Conservation (phyloP, 1,139 yeast species). For the Scheffersomyces lignicola region DNA sequence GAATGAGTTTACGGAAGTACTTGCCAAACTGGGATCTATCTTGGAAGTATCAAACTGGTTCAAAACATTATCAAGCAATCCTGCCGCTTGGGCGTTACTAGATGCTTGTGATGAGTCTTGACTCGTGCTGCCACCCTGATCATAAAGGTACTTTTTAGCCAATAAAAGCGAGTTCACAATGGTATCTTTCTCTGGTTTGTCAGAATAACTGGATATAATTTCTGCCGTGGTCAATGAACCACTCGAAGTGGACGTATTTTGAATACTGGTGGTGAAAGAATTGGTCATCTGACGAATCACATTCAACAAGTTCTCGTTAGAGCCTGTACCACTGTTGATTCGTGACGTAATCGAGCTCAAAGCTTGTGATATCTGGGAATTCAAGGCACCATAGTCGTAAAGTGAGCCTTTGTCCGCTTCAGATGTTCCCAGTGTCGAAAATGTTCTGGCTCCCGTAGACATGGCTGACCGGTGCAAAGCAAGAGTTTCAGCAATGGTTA, state of each 20-base stretch:
- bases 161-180: slow-evolving; percentile 37
- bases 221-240: slow-evolving; percentile 18
- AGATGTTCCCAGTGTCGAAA: slow-evolving; percentile 24
- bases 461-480: slow-evolving; percentile 53
- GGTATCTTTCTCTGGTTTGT: slow-evolving; percentile 22
- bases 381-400: slow-evolving; percentile 14
- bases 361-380: slow-evolving; percentile 34
- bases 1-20: not conserved
- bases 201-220: slow-evolving; percentile 26
- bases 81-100: slow-evolving; percentile 18
- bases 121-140: slow-evolving; percentile 7
- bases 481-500: slow-evolving; percentile 66
- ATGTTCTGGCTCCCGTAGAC: slow-evolving; percentile 26
- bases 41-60: slow-evolving; percentile 17
- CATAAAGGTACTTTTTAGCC: slow-evolving; percentile 38
- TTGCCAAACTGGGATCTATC: slow-evolving; percentile 2
- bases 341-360: slow-evolving; percentile 25
- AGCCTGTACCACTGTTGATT: slow-evolving; percentile 19
- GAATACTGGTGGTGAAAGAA: slow-evolving; percentile 29
- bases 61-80: slow-evolving; percentile 27
- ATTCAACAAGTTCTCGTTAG: slow-evolving; percentile 32
- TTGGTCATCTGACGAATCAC: slow-evolving; percentile 46
- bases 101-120: too few relatives aligned
- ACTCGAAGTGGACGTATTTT: slow-evolving; percentile 15
- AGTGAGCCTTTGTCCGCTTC: slow-evolving; percentile 14